Evolutionary conservation across 306 rosid genomes (phyloP).

Genomic region (Sophora flavescens): DNA sequence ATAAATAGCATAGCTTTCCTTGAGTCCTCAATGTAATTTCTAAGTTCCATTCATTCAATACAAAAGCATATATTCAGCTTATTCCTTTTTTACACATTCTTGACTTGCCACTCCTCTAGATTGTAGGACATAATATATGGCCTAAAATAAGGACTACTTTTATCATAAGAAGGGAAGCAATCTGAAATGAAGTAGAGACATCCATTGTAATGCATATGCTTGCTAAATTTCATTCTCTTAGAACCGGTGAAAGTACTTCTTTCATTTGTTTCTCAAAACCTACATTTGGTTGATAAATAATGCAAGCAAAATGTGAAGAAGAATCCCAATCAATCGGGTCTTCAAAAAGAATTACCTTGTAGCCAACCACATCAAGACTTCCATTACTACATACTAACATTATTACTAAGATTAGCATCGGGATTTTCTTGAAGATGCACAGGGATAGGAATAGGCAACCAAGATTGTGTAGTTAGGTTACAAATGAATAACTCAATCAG

Average conservation of each 20-base stretch:
- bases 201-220: not conserved
- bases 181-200: not conserved
- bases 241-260: not conserved
- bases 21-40: no score
- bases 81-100: no score
- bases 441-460: no score
- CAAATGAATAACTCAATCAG: no score
- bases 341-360: not conserved
- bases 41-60: no score
- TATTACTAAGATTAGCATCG: not conserved
- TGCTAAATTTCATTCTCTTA: not conserved
- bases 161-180: fast-evolving
- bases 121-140: no score
- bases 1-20: no score
- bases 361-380: not conserved
- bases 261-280: not conserved
- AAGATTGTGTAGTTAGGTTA: no score
- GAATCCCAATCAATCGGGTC: not conserved
- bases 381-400: not conserved
- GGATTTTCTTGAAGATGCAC: no score
- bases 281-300: not conserved
- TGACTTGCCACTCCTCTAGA: no score
- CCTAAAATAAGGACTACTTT: not conserved
- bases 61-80: no score
- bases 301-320: not conserved